Evolutionary conservation across 148 eudicot genomes (phyloP), one percentile per base, ranked within the genome.

Genomic region (Bassia scoparia): DNA sequence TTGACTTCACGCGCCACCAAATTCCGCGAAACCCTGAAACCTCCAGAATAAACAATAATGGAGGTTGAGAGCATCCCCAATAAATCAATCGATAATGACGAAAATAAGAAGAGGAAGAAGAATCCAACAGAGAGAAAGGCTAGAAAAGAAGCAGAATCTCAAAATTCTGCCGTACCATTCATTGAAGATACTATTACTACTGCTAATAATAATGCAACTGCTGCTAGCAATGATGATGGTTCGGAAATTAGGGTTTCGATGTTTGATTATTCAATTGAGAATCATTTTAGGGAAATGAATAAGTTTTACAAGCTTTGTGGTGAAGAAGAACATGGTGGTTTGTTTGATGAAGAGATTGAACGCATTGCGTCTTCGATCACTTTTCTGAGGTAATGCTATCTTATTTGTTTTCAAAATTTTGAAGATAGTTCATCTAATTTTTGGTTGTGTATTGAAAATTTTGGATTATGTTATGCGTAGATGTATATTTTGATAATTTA

Each of bases 201-300:
- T 31, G 34, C 55, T 33, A 49, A 16, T 15, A n/a, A 24, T 24
- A 55, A 24, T 55, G 29, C 17, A 13, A n/a, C 26, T 38, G 41
- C 26, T 38, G 41, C 50, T 11, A n/a, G 5, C 26, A 20, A 26
- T 4, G 52, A 69, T 24, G 73, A 73, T 65, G 62, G 70, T 41
- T 79, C 80, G 2, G 79, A 68, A 69, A 72, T 82, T 53, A n/a
- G 48, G 63, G 81, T 87, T 62, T 87, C 87, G 4, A 3, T 66
- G 27, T 92, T 88, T 69, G 89, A 88, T 74, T 60, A 76, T 77
- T 83, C 89, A 0, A 78, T 77, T 11, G 89, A 89, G 70, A 89
- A 84, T 80, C 88, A 88, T 83, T 81, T 89, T 44, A 77, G 52
- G 68, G 81, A 79, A 14, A 78, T 89, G 55, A 86, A 88, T 80